phyloP scores from a whole-genome alignment of 2,329 filamentous ascomycete species.

The Elsinoe necatrix region DNA sequence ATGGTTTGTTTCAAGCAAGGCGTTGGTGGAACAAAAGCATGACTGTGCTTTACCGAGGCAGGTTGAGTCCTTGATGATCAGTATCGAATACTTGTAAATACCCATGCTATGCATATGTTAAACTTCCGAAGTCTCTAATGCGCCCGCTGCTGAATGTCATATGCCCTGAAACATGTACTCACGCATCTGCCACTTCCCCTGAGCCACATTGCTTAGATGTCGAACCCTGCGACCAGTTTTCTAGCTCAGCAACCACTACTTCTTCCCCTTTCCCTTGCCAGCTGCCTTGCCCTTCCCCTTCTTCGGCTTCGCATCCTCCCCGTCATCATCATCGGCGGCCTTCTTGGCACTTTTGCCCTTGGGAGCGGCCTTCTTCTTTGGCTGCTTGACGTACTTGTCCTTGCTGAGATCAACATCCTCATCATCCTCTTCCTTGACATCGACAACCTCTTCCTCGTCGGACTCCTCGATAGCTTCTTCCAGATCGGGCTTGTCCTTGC shows the following conservation, averaged over 20 bases:
- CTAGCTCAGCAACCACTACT: conserved; percentile 18
- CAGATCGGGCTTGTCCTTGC: conserved; percentile 76
- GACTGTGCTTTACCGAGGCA: neutral
- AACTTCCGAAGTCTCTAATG: neutral
- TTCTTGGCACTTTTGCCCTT: conserved; percentile 42
- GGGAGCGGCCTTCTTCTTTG: conserved; percentile 55
- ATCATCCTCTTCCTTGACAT: conserved; percentile 49
- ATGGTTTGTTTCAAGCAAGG: neutral
- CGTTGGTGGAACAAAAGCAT: neutral
- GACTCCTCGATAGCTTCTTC: conserved; percentile 95
- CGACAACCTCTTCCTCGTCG: conserved; percentile 49
- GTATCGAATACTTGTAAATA: neutral
- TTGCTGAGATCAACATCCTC: conserved; percentile 79
- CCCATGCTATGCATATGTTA: conserved; percentile 7
- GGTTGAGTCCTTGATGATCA: neutral
- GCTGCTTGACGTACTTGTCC: conserved; percentile 92
- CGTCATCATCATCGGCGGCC: conserved; percentile 28
- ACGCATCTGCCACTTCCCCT: too few relatives aligned
- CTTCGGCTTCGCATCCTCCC: conserved; percentile 45
- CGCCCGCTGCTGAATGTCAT: neutral
- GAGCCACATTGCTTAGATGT: too few relatives aligned
- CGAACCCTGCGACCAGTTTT: too few relatives aligned
- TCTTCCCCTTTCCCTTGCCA: conserved; percentile 45
- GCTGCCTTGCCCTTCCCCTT: conserved; percentile 35
- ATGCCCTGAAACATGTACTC: neutral